A percentile compares a stretch with the other conserved stretches of the same genome.
These are phyloP conservation scores for Peronosclerospora sorghi DNA, from an alignment of 352 stramenopile species.

Conservation along the genomic window DNA sequence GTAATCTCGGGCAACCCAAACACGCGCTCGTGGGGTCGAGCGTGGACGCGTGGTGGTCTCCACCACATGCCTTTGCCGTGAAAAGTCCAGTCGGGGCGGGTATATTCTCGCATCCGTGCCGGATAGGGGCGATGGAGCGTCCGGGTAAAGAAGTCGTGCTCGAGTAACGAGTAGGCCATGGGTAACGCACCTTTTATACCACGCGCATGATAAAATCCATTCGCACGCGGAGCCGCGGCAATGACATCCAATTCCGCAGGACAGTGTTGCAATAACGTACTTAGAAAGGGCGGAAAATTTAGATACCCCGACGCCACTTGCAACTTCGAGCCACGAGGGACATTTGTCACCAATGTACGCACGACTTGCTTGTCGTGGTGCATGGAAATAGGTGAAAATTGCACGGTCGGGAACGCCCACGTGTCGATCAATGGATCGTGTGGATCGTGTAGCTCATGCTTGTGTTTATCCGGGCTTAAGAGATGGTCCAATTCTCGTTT, in stretches of 20 bases:
- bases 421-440: conserved; percentile 22
- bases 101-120: conserved; percentile 56
- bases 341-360: conserved; percentile 27
- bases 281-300: conserved; percentile 67
- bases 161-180: conserved; percentile 77
- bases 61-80: conserved; percentile 83
- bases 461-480: conserved; percentile 19
- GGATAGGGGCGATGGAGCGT: conserved; percentile 25
- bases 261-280: conserved; percentile 34
- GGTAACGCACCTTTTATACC: conserved; percentile 65
- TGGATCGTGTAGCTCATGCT: background rate
- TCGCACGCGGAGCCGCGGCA: conserved; percentile 50
- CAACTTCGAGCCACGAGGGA: conserved; percentile 35
- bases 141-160: conserved; percentile 65
- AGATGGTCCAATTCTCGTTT: conserved; percentile 33
- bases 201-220: conserved; percentile 61
- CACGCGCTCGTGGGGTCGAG: background rate
- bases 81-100: conserved; percentile 62
- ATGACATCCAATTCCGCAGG: conserved; percentile 43
- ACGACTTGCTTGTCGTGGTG: conserved; percentile 47
- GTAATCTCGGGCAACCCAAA: conserved; percentile 29
- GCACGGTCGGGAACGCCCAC: conserved; percentile 65
- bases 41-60: conserved; percentile 15
- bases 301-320: conserved; percentile 72
- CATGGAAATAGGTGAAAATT: conserved; percentile 55